Conservation (phyloP, 2,329 filamentous ascomycete genomes). For the Verticillium nubilum region DNA sequence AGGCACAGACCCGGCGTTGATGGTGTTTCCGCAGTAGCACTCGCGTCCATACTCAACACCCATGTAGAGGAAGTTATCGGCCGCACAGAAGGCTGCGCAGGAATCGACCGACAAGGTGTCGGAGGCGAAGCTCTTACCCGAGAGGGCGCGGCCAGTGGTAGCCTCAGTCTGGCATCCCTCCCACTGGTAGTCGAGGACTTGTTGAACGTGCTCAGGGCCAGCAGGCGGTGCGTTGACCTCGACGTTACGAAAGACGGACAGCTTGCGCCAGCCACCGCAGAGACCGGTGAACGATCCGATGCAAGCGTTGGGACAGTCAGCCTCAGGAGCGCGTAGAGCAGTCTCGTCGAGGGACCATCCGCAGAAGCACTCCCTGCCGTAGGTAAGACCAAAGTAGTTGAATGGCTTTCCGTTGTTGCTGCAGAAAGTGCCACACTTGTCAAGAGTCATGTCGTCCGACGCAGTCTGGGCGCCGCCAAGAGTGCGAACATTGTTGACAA, state of each 20-base stretch:
- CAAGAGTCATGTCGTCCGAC: slow-evolving; percentile 15
- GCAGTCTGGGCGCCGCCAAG: slow-evolving; percentile 9
- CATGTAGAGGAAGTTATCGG: slow-evolving; percentile 13
- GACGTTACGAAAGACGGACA: slow-evolving; percentile 17
- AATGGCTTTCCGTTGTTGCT: slow-evolving; percentile 11
- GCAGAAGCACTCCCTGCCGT: slow-evolving; percentile 16
- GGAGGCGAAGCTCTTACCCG: slow-evolving; percentile 8
- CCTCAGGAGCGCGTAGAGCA: slow-evolving; percentile 10
- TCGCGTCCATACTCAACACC: slow-evolving; percentile 22
- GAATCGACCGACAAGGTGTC: slow-evolving; percentile 18
- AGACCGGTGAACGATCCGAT: slow-evolving; percentile 5
- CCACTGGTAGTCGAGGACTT: slow-evolving; percentile 13
- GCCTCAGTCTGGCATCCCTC: slow-evolving; percentile 16
- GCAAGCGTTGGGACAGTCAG: slow-evolving; percentile 13
- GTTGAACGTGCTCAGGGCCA: slow-evolving; percentile 8
- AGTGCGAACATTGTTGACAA: slow-evolving; percentile 12
- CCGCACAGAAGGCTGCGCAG: slow-evolving; percentile 17
- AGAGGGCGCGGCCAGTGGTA: slow-evolving; percentile 13
- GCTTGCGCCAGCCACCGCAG: slow-evolving; percentile 13
- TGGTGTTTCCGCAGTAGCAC: slow-evolving; percentile 18
- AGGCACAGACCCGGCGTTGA: slow-evolving; percentile 10
- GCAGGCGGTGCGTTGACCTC: slow-evolving; percentile 9
- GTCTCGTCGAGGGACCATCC: slow-evolving; percentile 12
- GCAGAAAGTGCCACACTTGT: slow-evolving; percentile 18
- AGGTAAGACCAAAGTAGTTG: slow-evolving; percentile 20